Evolutionary conservation across 2,329 filamentous ascomycete genomes (phyloP).

Genomic region (Reticulascus tulasneorum): DNA sequence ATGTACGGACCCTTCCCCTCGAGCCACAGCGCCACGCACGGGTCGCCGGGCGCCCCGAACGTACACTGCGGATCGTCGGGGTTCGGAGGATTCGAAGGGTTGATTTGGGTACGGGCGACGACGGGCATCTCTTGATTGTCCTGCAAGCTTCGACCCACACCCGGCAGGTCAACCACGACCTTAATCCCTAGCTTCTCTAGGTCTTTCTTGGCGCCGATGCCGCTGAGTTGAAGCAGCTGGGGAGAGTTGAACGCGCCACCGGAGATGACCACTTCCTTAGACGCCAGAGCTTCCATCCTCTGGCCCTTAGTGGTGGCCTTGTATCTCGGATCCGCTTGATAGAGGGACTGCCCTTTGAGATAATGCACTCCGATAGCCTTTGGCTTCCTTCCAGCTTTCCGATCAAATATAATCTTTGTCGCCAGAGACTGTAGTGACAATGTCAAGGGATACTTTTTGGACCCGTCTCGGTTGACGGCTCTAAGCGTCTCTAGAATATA

Average conservation of each 20-base stretch:
- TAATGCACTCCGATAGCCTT: constrained; percentile 38
- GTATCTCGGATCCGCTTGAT: constrained; percentile 31
- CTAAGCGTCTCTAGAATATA: constrained; percentile 24
- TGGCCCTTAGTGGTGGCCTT: constrained; percentile 22
- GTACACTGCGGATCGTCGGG: constrained; percentile 19
- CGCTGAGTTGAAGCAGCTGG: constrained; percentile 40
- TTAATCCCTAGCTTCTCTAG: constrained; percentile 42
- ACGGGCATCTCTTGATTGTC: constrained; percentile 39
- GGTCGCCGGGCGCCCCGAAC: constrained; percentile 26
- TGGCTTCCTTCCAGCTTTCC: constrained; percentile 22
- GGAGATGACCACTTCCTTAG: constrained; percentile 42
- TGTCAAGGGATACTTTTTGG: constrained; percentile 43
- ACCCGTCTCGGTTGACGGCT: constrained; percentile 36
- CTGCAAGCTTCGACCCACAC: constrained; percentile 43
- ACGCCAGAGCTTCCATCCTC: constrained; percentile 22
- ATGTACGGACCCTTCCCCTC: constrained; percentile 25
- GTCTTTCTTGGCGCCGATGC: constrained; percentile 35
- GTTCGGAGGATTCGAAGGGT: constrained; percentile 20
- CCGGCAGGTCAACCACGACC: constrained; percentile 52
- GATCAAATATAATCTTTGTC: constrained; percentile 32
- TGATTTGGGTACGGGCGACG: constrained; percentile 11
- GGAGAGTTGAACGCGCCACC: constrained; percentile 43
- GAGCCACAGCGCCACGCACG: constrained; percentile 31
- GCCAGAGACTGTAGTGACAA: constrained; percentile 29
- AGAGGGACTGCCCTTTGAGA: constrained; percentile 33